Evolutionary conservation across 2,329 filamentous ascomycete genomes (phyloP).

Genomic region (Hypomyces rosellus): DNA sequence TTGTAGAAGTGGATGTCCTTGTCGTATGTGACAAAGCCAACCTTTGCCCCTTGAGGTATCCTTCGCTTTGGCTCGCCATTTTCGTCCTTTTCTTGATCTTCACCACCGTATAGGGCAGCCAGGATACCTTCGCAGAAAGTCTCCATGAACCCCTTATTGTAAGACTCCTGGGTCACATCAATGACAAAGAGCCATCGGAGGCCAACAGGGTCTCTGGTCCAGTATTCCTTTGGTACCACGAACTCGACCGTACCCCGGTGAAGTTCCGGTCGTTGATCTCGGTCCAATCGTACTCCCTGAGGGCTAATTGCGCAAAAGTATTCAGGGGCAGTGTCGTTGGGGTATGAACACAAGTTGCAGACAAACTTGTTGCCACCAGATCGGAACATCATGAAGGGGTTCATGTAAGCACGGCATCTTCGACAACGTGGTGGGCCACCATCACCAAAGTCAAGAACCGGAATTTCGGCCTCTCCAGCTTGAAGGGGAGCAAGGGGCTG

Average conservation of each 20-base stretch:
- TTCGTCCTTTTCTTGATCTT: conserved; percentile 42
- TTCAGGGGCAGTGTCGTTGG: conserved; percentile 85
- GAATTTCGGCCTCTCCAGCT: conserved; percentile 78
- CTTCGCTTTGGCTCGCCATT: conserved; percentile 47
- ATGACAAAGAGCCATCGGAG: conserved; percentile 86
- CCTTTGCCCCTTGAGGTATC: conserved; percentile 73
- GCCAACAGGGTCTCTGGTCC: conserved; percentile 88
- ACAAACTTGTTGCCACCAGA: conserved; percentile 93
- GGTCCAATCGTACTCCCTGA: conserved; percentile 78
- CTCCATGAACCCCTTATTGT: conserved; percentile 84
- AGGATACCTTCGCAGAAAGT: conserved; percentile 86
- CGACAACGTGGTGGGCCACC: conserved; percentile 83
- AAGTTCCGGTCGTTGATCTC: conserved; percentile 82
- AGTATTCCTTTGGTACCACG: conserved; percentile 96
- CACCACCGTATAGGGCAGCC: conserved; percentile 72
- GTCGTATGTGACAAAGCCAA: conserved; percentile 94
- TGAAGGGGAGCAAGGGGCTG: conserved; percentile 83
- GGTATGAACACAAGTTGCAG: conserved; percentile 96
- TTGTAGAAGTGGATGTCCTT: conserved; percentile 99
- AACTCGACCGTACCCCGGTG: conserved; percentile 92
- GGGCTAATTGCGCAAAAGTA: conserved; percentile 92
- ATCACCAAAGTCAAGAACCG: conserved; percentile 92
- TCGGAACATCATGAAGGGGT: conserved; percentile 97
- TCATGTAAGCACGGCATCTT: conserved; percentile 93
- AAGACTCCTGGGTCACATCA: conserved; percentile 86